Base-by-base conservation (phyloP, 1,284 basidiomycete species). In the Leccinum pachyderme region DNA sequence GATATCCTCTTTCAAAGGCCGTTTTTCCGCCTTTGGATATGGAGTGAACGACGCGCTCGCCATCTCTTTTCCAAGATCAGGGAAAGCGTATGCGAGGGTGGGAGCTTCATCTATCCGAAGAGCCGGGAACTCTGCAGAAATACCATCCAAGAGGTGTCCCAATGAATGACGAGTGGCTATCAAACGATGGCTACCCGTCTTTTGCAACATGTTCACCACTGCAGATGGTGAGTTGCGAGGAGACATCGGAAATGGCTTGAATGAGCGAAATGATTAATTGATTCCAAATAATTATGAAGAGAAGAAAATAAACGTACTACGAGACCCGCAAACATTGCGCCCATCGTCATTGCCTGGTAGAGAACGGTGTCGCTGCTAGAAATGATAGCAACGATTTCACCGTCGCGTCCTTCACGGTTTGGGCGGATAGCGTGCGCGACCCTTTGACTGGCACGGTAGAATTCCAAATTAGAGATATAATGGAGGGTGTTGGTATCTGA, bases 151-250 rank as follows among this genome's bases (percentile, higher is more conserved):
- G 4, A 76, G 64, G 0, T 48, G 6, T 1, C 32, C 51, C 2
- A 73, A 59, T 0, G 68, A 69, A 12, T 57, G 53, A 3, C 59
- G 58, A 0, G 73, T 74, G 1, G 66, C 63, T 7, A 77, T 56
- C 25, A 77, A 7, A 11, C 70, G 69, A 45, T 62, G 66, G 13
- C 67, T 70, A 1, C 57, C 57, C 0, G 66, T 68, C 54, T 65
- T 70, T 50, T 54, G 59, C 48, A 76, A 57, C 54, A 77, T 62
- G 49, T 73, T 63, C 2, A 57, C 53, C 5, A 75, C 58, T 0
- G 74, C 73, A 4, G 69, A 63, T 0, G 70, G 49, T 1, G 75
- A 70, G 49, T 75, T 75, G 2, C 74, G 69, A 4, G 68, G 72
- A 0, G 76, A 75, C 49, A 77, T 73, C 0, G 64, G 68, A 49